Evolutionary conservation across 768 basidiomycete species (phyloP).

Genomic region (Auricularia sp.): DNA sequence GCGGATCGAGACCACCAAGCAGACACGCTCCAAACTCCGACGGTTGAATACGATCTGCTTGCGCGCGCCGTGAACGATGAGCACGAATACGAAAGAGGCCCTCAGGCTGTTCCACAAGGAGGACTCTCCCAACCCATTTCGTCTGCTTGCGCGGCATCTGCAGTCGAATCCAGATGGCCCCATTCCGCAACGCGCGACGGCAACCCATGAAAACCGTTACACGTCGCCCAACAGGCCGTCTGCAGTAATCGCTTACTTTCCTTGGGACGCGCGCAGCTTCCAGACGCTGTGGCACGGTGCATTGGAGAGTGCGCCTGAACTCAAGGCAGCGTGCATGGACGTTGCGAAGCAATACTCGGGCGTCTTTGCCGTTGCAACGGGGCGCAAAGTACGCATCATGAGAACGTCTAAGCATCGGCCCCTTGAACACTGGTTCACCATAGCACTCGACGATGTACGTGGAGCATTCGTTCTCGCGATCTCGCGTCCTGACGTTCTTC

Average conservation of each 20-base stretch:
- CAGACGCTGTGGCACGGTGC: constrained; percentile 29
- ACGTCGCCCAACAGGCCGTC: constrained; percentile 14
- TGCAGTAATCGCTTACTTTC: constrained; percentile 39
- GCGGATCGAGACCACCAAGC: no score
- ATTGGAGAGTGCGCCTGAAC: constrained; percentile 18
- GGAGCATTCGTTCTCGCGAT: neutral
- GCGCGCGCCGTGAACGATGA: no score
- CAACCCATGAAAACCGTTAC: neutral
- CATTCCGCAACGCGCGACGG: neutral
- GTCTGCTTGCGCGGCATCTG: neutral
- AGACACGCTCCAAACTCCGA: no score
- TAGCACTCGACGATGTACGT: neutral
- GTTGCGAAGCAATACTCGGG: constrained; percentile 42
- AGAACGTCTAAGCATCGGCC: constrained; percentile 13
- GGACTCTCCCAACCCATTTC: neutral
- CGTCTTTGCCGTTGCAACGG: constrained; percentile 40
- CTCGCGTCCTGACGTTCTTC: neutral
- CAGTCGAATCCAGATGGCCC: neutral
- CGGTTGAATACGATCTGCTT: no score
- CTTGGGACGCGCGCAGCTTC: constrained; percentile 28
- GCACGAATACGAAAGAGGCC: neutral
- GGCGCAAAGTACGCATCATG: constrained; percentile 14
- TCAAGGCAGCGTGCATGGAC: constrained; percentile 29
- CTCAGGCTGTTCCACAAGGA: neutral
- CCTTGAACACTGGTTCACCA: constrained; percentile 1